Percentiles rank a stretch among this genome's conserved stretches.
phyloP scores from a whole-genome alignment of 2,329 filamentous ascomycete species.

The Fusarium nanum region DNA sequence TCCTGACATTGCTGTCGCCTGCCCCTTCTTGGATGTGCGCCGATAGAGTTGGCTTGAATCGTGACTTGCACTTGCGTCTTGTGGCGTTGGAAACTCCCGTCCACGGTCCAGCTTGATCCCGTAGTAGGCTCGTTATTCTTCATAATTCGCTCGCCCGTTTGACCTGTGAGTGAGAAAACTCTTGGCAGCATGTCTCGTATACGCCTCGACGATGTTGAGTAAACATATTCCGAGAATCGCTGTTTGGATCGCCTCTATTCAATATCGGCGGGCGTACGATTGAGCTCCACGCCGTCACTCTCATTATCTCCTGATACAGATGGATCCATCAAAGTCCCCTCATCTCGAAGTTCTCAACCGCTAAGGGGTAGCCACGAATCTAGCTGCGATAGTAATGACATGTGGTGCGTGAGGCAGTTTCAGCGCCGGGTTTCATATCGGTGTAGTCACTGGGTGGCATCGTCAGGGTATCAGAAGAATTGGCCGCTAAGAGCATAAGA shows the following conservation, averaged over 20 bases:
- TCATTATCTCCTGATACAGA: slow-evolving; percentile 13
- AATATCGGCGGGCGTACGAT: slow-evolving; percentile 37
- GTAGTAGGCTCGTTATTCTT: slow-evolving; percentile 27
- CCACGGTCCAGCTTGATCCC: not conserved
- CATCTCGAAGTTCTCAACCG: slow-evolving; percentile 14
- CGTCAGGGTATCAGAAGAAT: no score
- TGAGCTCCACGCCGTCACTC: slow-evolving; percentile 25
- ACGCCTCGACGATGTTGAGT: slow-evolving; percentile 16
- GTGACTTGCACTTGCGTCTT: not conserved
- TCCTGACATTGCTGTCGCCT: not conserved
- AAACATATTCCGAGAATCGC: slow-evolving; percentile 33
- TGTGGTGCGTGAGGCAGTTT: slow-evolving; percentile 8
- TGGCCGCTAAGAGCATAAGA: no score
- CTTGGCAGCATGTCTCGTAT: slow-evolving; percentile 4
- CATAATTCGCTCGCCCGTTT: slow-evolving; percentile 35
- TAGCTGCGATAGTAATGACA: slow-evolving; percentile 29
- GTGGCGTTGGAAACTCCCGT: slow-evolving; percentile 9
- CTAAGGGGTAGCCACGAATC: slow-evolving; percentile 24
- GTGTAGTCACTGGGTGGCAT: slow-evolving; percentile 28
- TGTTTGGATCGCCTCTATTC: slow-evolving; percentile 38
- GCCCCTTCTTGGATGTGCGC: not conserved
- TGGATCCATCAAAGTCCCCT: slow-evolving; percentile 9
- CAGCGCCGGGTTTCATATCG: slow-evolving; percentile 22
- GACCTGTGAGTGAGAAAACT: slow-evolving; percentile 15
- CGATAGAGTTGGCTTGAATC: not conserved